Conservation (phyloP, 768 basidiomycete species). For the Leccinum ochraceum region DNA sequence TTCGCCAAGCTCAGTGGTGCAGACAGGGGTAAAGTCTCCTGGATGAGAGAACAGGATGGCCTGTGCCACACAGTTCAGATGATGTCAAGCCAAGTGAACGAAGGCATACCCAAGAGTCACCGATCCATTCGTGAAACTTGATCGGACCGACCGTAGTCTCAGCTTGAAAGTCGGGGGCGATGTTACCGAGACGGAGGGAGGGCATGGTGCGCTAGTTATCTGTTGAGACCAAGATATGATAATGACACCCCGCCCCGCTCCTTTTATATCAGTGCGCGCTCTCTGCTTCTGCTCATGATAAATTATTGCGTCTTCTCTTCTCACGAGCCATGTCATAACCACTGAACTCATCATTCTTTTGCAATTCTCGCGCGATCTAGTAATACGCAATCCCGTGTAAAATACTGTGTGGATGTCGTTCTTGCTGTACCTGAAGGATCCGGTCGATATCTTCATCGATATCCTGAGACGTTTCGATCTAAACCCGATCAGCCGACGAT, state of each 20-base stretch:
- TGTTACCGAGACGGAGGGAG: conserved; percentile 78
- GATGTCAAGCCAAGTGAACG: background rate
- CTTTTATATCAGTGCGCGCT: conserved; percentile 11
- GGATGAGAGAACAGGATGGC: conserved; percentile 93
- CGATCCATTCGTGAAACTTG: conserved; percentile 93
- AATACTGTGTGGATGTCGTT: conserved; percentile 88
- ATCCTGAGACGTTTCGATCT: conserved; percentile 87
- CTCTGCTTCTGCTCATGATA: conserved; percentile 16
- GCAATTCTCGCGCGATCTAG: conserved; percentile 41
- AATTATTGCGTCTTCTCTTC: conserved; percentile 62
- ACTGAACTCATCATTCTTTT: background rate
- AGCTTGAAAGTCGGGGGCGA: conserved; percentile 90
- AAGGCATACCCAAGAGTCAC: conserved; percentile 73
- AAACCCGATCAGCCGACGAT: conserved; percentile 16
- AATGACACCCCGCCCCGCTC: background rate
- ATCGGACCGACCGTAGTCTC: conserved; percentile 85
- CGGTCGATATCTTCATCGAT: conserved; percentile 89
- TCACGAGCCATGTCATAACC: conserved; percentile 44
- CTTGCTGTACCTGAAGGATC: conserved; percentile 83
- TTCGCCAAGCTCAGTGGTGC: conserved; percentile 97
- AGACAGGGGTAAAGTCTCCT: conserved; percentile 90
- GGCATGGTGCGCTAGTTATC: conserved; percentile 34
- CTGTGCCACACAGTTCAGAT: conserved; percentile 37
- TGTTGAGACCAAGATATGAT: conserved; percentile 2
- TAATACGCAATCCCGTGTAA: conserved; percentile 93